Base-by-base conservation (phyloP, 805 yeast species). In the Metschnikowia dekortorum region DNA sequence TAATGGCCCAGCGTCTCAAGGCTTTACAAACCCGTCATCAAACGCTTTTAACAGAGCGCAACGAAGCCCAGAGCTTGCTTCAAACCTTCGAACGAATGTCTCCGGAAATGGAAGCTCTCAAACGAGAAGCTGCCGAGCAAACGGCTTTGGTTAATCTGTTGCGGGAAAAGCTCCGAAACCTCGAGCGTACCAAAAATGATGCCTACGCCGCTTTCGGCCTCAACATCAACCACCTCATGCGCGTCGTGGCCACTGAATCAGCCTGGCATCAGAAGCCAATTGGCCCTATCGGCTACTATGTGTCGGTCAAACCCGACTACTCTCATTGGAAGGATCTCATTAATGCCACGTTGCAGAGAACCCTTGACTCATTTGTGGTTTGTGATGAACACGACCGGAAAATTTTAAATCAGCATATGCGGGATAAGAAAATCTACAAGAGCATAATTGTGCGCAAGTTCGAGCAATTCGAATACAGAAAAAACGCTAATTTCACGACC, bases 211-310 rank as follows among this genome's bases (percentile, higher is more conserved):
- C 83, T 1, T 85, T 82, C 73, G 85, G 84, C 7, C 53, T 53
- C 1, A 67, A 69, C 6, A 75, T 82, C 61, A 66, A 65, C 8
- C 44, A 51, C 2, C 61, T 84, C 6, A 57, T 83, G 26, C 55
- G 61, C 3, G 78, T 70, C 5, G 76, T 56, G 18, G 69, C 69
- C 11, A 43, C 49, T 6, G 56, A 48, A n/a, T 44, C 37, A 2
- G 47, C 52, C 7, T 73, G 76, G 74, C 74, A 73, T 14, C 58
- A 64, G 2, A 61, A 60, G 34, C 96, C 96, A 0, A 65, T 85
- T 14, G 98, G 98, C 0, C 99, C 99, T 0, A 54, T 92, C 2
- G 97, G 96, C 1, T 56, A 73, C 3, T 68, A 69, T 52, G 71
- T 89, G 2, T 71, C 78, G 4, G 70, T 92, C 11, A 85, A 81